Base-by-base conservation (phyloP, 1,139 yeast genomes). In the Taphrina communis region DNA sequence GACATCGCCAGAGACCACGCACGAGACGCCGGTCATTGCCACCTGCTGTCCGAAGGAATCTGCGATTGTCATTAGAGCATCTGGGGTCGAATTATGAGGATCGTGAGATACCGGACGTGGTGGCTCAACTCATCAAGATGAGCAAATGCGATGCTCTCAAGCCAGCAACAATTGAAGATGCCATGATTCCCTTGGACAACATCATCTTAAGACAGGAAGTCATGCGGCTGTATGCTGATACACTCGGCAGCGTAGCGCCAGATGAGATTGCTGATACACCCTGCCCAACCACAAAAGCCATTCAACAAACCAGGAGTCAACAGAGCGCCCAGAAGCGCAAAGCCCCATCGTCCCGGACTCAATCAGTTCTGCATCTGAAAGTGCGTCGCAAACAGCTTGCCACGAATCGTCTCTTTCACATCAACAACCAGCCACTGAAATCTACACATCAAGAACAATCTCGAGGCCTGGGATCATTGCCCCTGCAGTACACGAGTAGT, bases 101-200 rank as follows among this genome's bases (percentile, higher is more conserved):
- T 25, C 57, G 57, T 17, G 57, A 53, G 17, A 11, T 53, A 2
- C 57, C 57, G 1, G 57, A 53, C 35, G 57, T 53, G 11, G 57
- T 53, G 21, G 41, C 57, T 31, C 57, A 53, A n/a, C 42, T 53
- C 21, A 19, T 36, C 42, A 38, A 35, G 17, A 6, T 17, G 41
- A 38, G 42, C 35, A 21, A 31, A 21, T 31, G 35, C 55, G 41
- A 35, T 5, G 42, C 21, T 6, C 12, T 17, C 21, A 36, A 35
- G 25, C 57, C 41, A 12, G 17, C 11, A 14, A 53, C 57, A 12
- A 53, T 53, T 25, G 57, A 53, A 17, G 42, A 53, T 3, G 57
- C 57, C 21, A 35, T 53, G 57, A 53, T 17, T 35, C 21, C 57
- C 11, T 17, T 53, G 21, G 42, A 53, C 21, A 35, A 53, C 25